A percentile compares a stretch with the other conserved stretches of the same genome.
Conservation (phyloP, 306 rosid genomes). For the Senna tora region DNA sequence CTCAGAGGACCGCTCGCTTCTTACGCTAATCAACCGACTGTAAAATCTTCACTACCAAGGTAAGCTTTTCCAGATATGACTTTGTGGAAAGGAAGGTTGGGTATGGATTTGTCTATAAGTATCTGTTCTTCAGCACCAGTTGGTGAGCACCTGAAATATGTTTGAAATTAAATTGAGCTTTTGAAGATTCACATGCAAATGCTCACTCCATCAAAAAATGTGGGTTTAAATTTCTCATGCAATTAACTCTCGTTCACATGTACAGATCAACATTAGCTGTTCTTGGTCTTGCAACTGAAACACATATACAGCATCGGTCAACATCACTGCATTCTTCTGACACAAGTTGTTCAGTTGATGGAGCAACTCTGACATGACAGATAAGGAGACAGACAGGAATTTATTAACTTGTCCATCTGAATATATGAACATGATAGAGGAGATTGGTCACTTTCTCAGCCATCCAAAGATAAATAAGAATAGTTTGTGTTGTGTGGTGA, state of each 20-base stretch:
- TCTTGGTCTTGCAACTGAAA: slow-evolving; percentile 75
- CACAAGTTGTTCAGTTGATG: slow-evolving; percentile 67
- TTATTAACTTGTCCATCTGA: slow-evolving; percentile 29
- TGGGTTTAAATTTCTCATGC: slow-evolving; percentile 10
- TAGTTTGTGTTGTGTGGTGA: slow-evolving; percentile 10
- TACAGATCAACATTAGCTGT: slow-evolving; percentile 70
- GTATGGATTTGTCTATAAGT: not conserved
- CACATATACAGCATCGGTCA: slow-evolving; percentile 55
- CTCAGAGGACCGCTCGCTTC: slow-evolving; percentile 80
- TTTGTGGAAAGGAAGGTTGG: not conserved
- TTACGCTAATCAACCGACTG: slow-evolving; percentile 76
- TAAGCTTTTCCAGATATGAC: slow-evolving; percentile 42
- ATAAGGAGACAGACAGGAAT: slow-evolving; percentile 28
- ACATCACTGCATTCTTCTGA: slow-evolving; percentile 59
- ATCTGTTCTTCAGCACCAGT: not conserved
- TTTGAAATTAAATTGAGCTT: not conserved
- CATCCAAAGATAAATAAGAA: slow-evolving; percentile 10
- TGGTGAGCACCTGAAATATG: not conserved
- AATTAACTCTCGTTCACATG: slow-evolving; percentile 37
- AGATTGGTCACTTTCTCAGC: slow-evolving; percentile 34
- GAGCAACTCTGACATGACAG: slow-evolving; percentile 65
- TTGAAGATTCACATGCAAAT: not conserved
- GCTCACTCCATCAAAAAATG: slow-evolving; percentile 5
- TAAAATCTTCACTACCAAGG: slow-evolving; percentile 80
- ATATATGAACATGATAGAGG: slow-evolving; percentile 27